Conservation (phyloP, 306 rosid species). For the Sechiopsis laciniata region DNA sequence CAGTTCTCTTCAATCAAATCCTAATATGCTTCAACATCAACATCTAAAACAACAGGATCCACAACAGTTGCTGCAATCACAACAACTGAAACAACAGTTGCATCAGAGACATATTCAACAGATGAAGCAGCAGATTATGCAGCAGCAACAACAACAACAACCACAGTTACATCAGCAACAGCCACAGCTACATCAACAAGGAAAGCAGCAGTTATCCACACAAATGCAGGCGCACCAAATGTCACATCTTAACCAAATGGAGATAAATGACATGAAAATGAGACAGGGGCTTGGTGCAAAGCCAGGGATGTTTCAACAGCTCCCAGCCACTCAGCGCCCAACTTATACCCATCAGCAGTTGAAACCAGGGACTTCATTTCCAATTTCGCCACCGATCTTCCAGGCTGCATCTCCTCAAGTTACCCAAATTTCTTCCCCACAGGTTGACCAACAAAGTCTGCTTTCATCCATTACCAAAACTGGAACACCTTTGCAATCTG, state of each 20-base stretch:
- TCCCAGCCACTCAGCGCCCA: conserved; percentile 57
- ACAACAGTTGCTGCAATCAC: conserved; percentile 48
- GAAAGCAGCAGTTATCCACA: conserved; percentile 57
- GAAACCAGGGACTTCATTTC: conserved; percentile 58
- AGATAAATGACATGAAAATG: conserved; percentile 58
- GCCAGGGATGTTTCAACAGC: conserved; percentile 67
- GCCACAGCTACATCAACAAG: conserved; percentile 48
- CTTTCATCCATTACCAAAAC: conserved; percentile 46
- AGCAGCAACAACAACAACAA: conserved; percentile 32
- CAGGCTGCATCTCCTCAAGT: conserved; percentile 86
- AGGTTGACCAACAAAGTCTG: conserved; percentile 71
- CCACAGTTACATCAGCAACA: conserved; percentile 44
- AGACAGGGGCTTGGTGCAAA: conserved; percentile 57
- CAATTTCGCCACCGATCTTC: conserved; percentile 66
- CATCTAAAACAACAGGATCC: conserved; percentile 67
- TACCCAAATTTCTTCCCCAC: conserved; percentile 82
- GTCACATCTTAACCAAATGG: conserved; percentile 65
- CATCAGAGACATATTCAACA: conserved; percentile 46
- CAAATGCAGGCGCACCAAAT: conserved; percentile 64
- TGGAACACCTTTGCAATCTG: conserved; percentile 76
- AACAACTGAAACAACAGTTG: conserved; percentile 43
- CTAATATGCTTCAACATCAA: conserved; percentile 57
- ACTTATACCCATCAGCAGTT: conserved; percentile 62
- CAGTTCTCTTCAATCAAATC: conserved; percentile 46
- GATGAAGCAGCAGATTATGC: conserved; percentile 50